Evolutionary conservation across 345 rosid genomes (phyloP), one percentile per base, ranked within the genome.

Genomic region (Laguncularia racemosa): DNA sequence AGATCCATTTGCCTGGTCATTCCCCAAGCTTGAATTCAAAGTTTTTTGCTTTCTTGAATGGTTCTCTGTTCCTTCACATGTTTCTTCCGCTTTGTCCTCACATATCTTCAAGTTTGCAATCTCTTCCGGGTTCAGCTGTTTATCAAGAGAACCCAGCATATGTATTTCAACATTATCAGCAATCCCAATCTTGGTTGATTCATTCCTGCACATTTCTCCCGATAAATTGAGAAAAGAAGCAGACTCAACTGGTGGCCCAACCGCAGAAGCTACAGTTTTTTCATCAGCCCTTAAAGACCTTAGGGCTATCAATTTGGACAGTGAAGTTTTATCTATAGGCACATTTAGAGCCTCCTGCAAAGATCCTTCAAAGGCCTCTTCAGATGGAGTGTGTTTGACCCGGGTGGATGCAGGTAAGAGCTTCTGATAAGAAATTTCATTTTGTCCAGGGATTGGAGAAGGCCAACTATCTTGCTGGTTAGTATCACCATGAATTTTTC

Each of bases 31-130:
- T 19, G 70, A 65, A 75, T 84, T 90, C 12, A 65, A 53, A 70
- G 78, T 67, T 59, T 87, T 87, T 59, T 87, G 96, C 73, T 82
- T 90, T 70, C 82, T 85, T 21, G 95, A 73, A 77, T 85, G 88
- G 84, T 89, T 93, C 62, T 83, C 97, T 20, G 88, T 83, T 19
- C 63, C 73, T 55, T 81, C 96, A 51, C 71, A 68, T 44, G 63
- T 66, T 69, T 89, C 97, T 70, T 26, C 68, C 66, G 40, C 68
- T 68, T 76, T 85, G 16, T 57, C 67, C 59, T 76, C 89, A 7
- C 72, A 49, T 40, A 50, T 69, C 26, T 56, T 55, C 23, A 78
- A 50, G 62, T 46, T 69, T 60, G 53, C 46, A 49, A 50, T 65
- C 52, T 66, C 84, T 48, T 64, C 80, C 62, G 71, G 75, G 60